Evolutionary conservation across 2,329 filamentous ascomycete genomes (phyloP).

Genomic region (Amphichorda felina): DNA sequence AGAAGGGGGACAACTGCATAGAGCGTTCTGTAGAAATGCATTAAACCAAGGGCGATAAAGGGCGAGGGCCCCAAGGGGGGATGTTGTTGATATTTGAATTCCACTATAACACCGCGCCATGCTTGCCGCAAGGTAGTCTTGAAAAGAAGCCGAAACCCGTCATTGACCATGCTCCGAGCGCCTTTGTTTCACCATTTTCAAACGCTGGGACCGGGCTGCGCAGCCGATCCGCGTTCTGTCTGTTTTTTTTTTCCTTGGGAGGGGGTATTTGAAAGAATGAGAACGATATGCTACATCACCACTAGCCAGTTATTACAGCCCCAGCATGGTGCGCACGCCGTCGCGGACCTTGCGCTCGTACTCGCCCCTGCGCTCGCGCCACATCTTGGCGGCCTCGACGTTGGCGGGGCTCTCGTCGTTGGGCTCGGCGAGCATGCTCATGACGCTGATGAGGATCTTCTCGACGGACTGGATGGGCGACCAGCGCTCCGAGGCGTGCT

Average conservation of each 20-base stretch:
- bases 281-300: too few species aligned
- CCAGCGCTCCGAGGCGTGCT: constrained; percentile 91
- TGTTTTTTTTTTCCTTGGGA: not conserved
- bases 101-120: constrained; percentile 1
- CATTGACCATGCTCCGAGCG: too few species aligned
- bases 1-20: not conserved
- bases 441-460: constrained; percentile 92
- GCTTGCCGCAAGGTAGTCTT: not conserved
- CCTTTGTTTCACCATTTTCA: too few species aligned
- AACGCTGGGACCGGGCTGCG: too few species aligned
- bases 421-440: constrained; percentile 96
- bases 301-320: constrained; percentile 49
- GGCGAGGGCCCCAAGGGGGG: not conserved
- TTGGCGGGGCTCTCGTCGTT: constrained; percentile 97
- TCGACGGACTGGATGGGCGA: constrained; percentile 94
- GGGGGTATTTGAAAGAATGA: not conserved
- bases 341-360: constrained; percentile 82
- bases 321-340: constrained; percentile 68
- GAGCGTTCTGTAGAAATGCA: too few species aligned
- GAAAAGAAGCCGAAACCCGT: not conserved
- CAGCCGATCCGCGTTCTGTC: too few species aligned
- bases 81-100: not conserved
- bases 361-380: constrained; percentile 70
- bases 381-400: constrained; percentile 93
- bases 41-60: not conserved